Base-by-base conservation (phyloP, 2,329 filamentous ascomycete genomes). In the Sarocladiaceae sp. region DNA sequence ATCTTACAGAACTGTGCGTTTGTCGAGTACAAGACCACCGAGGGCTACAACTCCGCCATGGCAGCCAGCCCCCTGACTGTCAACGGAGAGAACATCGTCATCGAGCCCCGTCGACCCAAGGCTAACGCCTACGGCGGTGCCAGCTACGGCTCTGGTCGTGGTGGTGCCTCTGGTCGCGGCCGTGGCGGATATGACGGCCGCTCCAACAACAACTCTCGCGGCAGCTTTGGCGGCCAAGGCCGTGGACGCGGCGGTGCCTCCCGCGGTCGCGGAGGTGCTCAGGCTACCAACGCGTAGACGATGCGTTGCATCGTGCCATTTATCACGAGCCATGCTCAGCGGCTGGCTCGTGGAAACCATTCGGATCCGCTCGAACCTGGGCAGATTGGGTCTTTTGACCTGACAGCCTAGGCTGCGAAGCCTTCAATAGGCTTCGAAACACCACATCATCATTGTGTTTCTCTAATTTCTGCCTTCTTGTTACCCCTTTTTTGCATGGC, bases 31-130 rank as follows among this genome's bases (percentile, higher is more conserved):
- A 87, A 85, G 65, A 88, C 86, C 44, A 67, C 83, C 20, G 84
- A 91, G 52, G 90, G 84, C 44, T 97, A 96, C 72, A 82, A 90
- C 68, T 87, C 88, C 56, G 94, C 94, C 39, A 79, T 90, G 33
- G 82, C 82, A 55, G 87, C 86, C 60, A 97, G 95, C 74, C 93
- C 93, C 31, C 90, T 96, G 72, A 80, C 81, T 40, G 82, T 99
- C 57, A 89, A 87, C 61, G 87, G 84, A 60, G 87, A 96, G 70
- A 85, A 83, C 63, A 87, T 99, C 61, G 78, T 83, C 56, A 88
- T 99, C 53, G 94, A 97, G 73, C 89, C 93, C 67, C 91, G 94
- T 57, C 90, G 90, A 59, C 83, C 87, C 61, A 90, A 90, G 71
- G 75, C 84, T 42, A 80, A 76, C 57, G 82, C 83, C 52, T 89